Conservation (phyloP, 345 rosid genomes). For the Cardamine resedifolia region DNA sequence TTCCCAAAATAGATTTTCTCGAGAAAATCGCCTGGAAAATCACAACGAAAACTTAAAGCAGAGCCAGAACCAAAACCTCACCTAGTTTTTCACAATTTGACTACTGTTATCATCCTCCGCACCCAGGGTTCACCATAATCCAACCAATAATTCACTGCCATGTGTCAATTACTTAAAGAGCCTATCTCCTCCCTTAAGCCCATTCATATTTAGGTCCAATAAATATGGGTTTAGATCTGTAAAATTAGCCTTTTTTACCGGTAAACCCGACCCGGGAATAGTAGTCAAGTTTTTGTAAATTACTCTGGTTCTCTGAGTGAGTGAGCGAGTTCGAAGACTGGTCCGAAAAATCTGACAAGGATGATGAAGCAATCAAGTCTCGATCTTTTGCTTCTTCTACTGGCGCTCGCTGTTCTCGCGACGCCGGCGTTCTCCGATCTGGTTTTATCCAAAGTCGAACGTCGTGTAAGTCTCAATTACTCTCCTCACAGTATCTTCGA, state of each 20-base stretch:
- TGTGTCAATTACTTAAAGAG: background rate
- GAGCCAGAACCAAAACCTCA: slow-evolving; percentile 32
- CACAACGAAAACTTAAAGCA: background rate
- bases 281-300: background rate
- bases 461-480: slow-evolving; percentile 68
- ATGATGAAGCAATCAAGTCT: slow-evolving; percentile 48
- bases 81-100: slow-evolving; percentile 28
- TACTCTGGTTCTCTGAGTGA: background rate
- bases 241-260: background rate
- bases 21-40: slow-evolving; percentile 24
- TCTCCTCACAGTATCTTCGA: background rate
- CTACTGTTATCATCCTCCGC: slow-evolving; percentile 14
- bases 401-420: slow-evolving; percentile 46
- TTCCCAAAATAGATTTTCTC: background rate
- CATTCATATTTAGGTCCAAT: background rate
- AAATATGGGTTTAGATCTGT: background rate
- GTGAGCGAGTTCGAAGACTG: slow-evolving; percentile 21
- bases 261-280: slow-evolving; percentile 33
- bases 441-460: slow-evolving; percentile 81
- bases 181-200: background rate
- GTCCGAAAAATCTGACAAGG: slow-evolving; percentile 9
- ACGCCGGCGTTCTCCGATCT: slow-evolving; percentile 77
- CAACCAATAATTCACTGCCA: slow-evolving; percentile 18
- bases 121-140: slow-evolving; percentile 15
- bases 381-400: slow-evolving; percentile 45